Evolutionary conservation across 192 early-diverging fungal species (phyloP), one percentile per base, ranked within the genome.

Genomic region (Podila epicladia): DNA sequence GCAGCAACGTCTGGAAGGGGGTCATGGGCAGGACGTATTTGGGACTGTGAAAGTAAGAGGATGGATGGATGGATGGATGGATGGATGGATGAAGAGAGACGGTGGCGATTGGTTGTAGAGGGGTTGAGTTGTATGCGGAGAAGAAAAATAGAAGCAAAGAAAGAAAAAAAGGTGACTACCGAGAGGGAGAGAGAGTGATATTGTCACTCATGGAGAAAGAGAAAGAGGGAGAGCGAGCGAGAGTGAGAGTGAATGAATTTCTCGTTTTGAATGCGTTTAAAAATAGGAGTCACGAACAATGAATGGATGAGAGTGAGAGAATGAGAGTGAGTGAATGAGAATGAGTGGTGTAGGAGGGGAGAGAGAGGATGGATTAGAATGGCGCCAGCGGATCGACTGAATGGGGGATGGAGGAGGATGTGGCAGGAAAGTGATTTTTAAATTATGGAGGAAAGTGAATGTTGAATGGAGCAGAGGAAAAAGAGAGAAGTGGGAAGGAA

Each of bases 1-100:
- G 62, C 28, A 72, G 62, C 71, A 64, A 65, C 71, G 60, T 62
- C 31, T 71, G 60, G 17, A 32, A 37, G 61, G 69, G 69, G 29
- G 60, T 71, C 69, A 71, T 71, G 53, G 63, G 63, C 29, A 64
- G 65, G 9, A 17, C 19, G 29, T 26, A 32, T 19, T 22, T 19
- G 2, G n/a, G 29, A 9, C 35, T 37, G 41, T 45, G 55, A 59
- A 22, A 3, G 33, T 33, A 33, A 29, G 4, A 41, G 19, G 41
- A 32, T 24, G 58, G 58, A 41, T 37, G 60, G 19, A 11, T 19
- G 32, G 31, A 58, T 19, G 20, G 65, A 15, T 12, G 28, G 50
- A 37, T 48, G n/a, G 31, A 32, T 11, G 41, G 31, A 24, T 19
- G 3, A n/a, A 71, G 26, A 4, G n/a, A 51, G 50, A 22, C 19